A percentile compares a stretch with the other conserved stretches of the same genome.
Conservation (phyloP, 2,329 filamentous ascomycete species). For the Gaeumannomyces tritici region DNA sequence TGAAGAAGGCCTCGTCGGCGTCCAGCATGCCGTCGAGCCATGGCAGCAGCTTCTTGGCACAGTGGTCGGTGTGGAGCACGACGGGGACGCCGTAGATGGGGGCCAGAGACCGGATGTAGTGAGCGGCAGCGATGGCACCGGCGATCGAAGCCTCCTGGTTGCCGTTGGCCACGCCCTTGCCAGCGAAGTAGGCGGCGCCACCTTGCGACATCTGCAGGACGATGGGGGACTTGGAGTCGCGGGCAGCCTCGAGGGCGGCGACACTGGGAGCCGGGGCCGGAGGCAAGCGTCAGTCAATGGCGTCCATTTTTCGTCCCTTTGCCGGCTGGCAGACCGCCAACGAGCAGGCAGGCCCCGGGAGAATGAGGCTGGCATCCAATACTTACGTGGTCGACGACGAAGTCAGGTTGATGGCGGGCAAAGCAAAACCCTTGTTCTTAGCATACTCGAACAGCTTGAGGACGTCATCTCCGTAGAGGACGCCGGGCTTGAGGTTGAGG, state of each 20-base stretch:
- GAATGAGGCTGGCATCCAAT: neutral
- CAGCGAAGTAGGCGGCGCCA: constrained; percentile 85
- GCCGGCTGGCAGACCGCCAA: too few relatives aligned
- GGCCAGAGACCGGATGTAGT: constrained; percentile 86
- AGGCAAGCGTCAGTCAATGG: neutral
- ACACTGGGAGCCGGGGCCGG: constrained; percentile 30
- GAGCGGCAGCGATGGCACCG: constrained; percentile 78
- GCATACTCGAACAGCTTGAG: constrained; percentile 76
- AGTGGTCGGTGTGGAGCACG: constrained; percentile 94
- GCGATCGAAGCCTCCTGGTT: constrained; percentile 84
- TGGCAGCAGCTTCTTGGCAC: constrained; percentile 97
- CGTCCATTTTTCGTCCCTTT: too few relatives aligned
- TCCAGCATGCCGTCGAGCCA: constrained; percentile 96
- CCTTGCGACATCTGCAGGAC: constrained; percentile 92
- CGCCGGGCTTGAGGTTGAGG: constrained; percentile 41
- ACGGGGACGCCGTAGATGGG: constrained; percentile 84
- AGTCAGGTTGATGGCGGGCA: constrained; percentile 89
- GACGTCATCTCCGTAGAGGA: constrained; percentile 46
- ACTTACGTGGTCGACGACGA: constrained; percentile 57
- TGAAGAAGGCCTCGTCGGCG: constrained; percentile 91
- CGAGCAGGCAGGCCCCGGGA: neutral
- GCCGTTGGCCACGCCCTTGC: constrained; percentile 74
- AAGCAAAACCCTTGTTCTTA: constrained; percentile 78
- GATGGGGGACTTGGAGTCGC: constrained; percentile 83
- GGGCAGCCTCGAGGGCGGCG: constrained; percentile 85